Base-by-base conservation (phyloP, 305 asterid species). In the Solanum hybrid region DNA sequence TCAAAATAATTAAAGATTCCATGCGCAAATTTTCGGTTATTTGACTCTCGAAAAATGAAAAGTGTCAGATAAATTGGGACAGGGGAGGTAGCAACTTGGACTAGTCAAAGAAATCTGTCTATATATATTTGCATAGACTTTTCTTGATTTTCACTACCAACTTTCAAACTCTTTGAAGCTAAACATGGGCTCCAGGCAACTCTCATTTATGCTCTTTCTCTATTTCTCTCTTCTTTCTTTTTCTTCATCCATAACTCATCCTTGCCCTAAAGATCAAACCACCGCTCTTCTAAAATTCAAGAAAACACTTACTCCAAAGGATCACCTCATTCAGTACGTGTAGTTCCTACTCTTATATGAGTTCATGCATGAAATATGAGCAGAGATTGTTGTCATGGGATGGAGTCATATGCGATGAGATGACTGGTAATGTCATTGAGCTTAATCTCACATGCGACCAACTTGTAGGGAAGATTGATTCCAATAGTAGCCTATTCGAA, bases 1-100 rank as follows among this genome's bases (percentile, higher is more conserved):
- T 40, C 51, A 40, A 40, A 11, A 42, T 2, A 42, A 42, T 4
- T 42, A 42, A 42, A 12, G 14, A 42, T 42, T 42, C 5, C 19
- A 4, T 13, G 7, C 19, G 7, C 19, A 45, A 45, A 5, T 45
- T 45, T 0, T 45, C 1, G 1, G 0, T 45, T 0, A 45, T 13
- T 45, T 45, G 60, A 45, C 7, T 45, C 60, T 45, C 19, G 0
- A 4, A 42, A 42, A 42, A 40, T 4, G 6, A 40, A 42, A 42
- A 42, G 17, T 13, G 56, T 38, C 14, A 38, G 0, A 38, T 38
- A 38, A 38, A 38, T 38, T 38, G 45, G 1, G 45, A 4, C 17
- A 0, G 17, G 13, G 19, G 7, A 4, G 2, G 2, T 45, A 45
- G 1, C 9, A 60, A 19, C 5, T 19, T 60, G 71, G 71, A 60